Conservation (phyloP, 805 yeast species). For the Spathaspora gorwiae region DNA sequence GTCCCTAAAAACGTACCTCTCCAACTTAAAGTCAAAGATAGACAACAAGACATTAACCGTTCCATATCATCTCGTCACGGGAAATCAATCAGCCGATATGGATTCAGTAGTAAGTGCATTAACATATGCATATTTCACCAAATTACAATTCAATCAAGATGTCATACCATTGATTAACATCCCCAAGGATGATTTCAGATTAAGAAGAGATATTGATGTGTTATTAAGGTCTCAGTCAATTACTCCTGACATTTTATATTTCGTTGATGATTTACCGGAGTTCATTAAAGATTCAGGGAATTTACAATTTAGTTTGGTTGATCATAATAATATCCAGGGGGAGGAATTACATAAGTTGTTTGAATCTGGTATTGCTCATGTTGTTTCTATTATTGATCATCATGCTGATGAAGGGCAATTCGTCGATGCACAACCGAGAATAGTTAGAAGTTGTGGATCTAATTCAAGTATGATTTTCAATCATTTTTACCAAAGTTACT, state of each 20-base stretch:
- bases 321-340: constrained; percentile 71
- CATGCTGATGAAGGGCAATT: constrained; percentile 67
- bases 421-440: constrained; percentile 52
- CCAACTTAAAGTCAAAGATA: constrained; percentile 13
- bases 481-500: constrained; percentile 44
- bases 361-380: neutral
- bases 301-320: constrained; percentile 62
- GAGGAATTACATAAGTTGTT: constrained; percentile 23
- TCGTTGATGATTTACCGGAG: constrained; percentile 58
- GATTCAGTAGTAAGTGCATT: constrained; percentile 83
- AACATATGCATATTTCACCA: constrained; percentile 58
- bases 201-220: constrained; percentile 67
- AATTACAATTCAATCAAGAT: constrained; percentile 22
- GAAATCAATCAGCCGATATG: constrained; percentile 84
- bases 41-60: constrained; percentile 8
- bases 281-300: constrained; percentile 9
- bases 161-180: constrained; percentile 76
- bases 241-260: constrained; percentile 48
- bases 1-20: constrained; percentile 24
- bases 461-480: constrained; percentile 72
- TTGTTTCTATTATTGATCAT: constrained; percentile 76
- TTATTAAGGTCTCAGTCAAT: constrained; percentile 49
- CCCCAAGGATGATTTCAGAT: constrained; percentile 54
- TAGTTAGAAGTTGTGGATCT: constrained; percentile 64
- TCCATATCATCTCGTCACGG: constrained; percentile 50